Evolutionary conservation across 306 rosid species (phyloP).

Genomic region (Dalbergia cultrata): DNA sequence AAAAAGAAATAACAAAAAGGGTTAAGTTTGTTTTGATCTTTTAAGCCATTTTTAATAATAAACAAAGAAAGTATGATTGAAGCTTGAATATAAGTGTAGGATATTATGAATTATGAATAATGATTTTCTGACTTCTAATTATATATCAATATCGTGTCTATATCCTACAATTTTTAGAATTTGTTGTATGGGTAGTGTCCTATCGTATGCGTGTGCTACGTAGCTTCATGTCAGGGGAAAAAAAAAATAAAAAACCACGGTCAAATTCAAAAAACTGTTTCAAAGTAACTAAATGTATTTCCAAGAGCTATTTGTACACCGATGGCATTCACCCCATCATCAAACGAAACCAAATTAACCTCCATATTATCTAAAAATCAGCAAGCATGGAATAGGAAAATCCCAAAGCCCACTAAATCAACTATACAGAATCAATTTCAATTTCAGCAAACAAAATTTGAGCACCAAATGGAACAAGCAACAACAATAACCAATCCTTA

Average conservation of each 20-base stretch:
- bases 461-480: conserved; percentile 28
- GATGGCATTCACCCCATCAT: neutral
- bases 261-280: neutral
- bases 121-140: too few relatives aligned
- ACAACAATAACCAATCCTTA: neutral
- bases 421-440: conserved; percentile 22
- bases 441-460: conserved; percentile 16
- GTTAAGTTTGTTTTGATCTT: neutral
- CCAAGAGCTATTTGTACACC: neutral
- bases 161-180: neutral
- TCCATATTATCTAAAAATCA: conserved; percentile 6
- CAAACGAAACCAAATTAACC: neutral
- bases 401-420: conserved; percentile 26
- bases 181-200: neutral
- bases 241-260: neutral
- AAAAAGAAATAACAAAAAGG: neutral
- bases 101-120: neutral
- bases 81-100: neutral
- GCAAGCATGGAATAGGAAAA: neutral
- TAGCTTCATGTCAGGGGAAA: neutral
- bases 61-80: neutral
- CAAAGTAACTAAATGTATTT: neutral
- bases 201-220: neutral
- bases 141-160: neutral
- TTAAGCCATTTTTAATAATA: neutral